phyloP scores from a whole-genome alignment of 805 yeast species.

The Starmerella davenportii region DNA sequence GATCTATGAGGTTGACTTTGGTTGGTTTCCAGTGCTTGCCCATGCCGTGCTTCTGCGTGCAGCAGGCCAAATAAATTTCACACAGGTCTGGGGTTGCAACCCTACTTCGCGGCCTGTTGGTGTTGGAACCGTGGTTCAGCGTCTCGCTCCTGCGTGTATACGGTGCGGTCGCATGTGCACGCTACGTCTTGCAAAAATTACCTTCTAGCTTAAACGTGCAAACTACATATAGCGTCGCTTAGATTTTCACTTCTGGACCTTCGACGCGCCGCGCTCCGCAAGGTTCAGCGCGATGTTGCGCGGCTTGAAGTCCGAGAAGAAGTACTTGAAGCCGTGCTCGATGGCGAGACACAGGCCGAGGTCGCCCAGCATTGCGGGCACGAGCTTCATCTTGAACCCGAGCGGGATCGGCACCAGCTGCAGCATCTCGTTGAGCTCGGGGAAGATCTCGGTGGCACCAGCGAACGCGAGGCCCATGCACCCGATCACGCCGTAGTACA shows the following conservation, averaged over 20 bases:
- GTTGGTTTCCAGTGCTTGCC: conserved; percentile 12
- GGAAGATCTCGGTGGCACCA: conserved; percentile 86
- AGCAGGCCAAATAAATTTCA: no score
- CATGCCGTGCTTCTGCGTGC: no score
- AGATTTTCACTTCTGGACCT: conserved; percentile 7
- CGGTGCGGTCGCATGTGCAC: no score
- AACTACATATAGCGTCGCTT: no score
- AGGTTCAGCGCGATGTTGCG: conserved; percentile 59
- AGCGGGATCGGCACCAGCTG: conserved; percentile 73
- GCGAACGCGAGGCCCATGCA: conserved; percentile 76
- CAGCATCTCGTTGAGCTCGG: conserved; percentile 84
- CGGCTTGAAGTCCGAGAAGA: conserved; percentile 80
- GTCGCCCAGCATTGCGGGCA: conserved; percentile 55
- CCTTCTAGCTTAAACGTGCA: no score
- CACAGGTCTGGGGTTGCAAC: no score
- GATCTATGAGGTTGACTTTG: conserved; percentile 34
- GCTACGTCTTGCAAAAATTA: no score
- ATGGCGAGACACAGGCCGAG: conserved; percentile 57
- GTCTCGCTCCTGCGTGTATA: no score
- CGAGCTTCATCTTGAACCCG: conserved; percentile 59
- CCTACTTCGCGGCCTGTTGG: no score
- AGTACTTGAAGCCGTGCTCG: conserved; percentile 63
- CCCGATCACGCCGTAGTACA: conserved; percentile 88
- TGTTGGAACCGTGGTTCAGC: no score
- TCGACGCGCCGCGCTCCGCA: conserved; percentile 18